Percentiles rank a stretch among this genome's conserved stretches.
Conservation (phyloP, 2,329 filamentous ascomycete genomes). For the Ophiocordyceps camponoti-floridani region DNA sequence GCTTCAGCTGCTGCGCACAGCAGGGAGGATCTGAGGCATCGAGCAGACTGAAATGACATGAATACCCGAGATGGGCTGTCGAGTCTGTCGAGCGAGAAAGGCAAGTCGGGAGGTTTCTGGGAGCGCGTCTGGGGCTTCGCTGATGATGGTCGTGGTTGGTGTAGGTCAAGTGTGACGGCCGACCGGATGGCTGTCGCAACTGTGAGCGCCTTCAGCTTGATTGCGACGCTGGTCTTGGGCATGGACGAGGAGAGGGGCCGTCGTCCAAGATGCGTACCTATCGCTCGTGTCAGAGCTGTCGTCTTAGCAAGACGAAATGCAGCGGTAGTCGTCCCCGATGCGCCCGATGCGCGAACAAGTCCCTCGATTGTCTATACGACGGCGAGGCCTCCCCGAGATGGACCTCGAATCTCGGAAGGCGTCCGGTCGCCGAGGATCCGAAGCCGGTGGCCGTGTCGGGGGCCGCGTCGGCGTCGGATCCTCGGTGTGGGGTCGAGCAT, state of each 20-base stretch:
- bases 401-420: slow-evolving; percentile 12
- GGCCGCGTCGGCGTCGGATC: too few relatives aligned
- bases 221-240: slow-evolving; percentile 10
- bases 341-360: slow-evolving; percentile 15
- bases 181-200: slow-evolving; percentile 22
- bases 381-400: slow-evolving; percentile 18
- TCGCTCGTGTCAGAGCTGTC: slow-evolving; percentile 20
- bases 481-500: too few relatives aligned
- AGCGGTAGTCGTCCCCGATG: slow-evolving; percentile 21
- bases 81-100: slow-evolving; percentile 22
- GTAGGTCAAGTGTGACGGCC: slow-evolving; percentile 24
- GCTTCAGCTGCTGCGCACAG: too few relatives aligned
- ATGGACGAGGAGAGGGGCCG: slow-evolving; percentile 5
- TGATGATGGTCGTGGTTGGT: not conserved
- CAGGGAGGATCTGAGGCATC: too few relatives aligned
- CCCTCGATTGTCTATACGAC: slow-evolving; percentile 19
- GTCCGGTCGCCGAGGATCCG: too few relatives aligned
- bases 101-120: too few relatives aligned
- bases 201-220: slow-evolving; percentile 23
- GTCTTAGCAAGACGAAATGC: slow-evolving; percentile 23
- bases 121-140: too few relatives aligned
- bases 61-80: too few relatives aligned
- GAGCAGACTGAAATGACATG: too few relatives aligned
- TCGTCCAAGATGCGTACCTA: slow-evolving; percentile 21
- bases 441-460: too few relatives aligned